Conservation (phyloP, 2,329 filamentous ascomycete species). For the Venturia carpophila region DNA sequence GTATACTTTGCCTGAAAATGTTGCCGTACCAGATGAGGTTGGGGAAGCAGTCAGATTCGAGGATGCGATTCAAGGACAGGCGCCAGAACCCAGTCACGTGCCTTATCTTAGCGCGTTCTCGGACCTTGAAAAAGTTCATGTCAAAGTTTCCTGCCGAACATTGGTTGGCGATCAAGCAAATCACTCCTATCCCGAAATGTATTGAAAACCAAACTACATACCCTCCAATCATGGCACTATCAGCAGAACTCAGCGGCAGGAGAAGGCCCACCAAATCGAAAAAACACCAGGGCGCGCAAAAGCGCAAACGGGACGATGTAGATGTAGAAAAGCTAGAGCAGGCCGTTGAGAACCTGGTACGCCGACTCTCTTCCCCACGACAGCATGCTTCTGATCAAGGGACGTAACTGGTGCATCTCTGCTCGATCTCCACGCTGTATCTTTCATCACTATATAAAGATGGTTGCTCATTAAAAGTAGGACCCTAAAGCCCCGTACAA, state of each 20-base stretch:
- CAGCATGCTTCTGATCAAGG: background rate
- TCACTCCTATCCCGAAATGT: background rate
- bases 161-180: background rate
- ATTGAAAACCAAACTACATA: background rate
- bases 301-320: constrained; percentile 47
- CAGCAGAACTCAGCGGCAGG: constrained; percentile 33
- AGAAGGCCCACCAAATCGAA: constrained; percentile 47
- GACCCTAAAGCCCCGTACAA: constrained; percentile 55
- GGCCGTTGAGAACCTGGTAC: constrained; percentile 37
- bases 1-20: constrained; percentile 14
- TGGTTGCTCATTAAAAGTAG: constrained; percentile 29
- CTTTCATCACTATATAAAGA: background rate
- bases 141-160: background rate
- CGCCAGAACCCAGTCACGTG: background rate
- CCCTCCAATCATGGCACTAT: constrained; percentile 21
- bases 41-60: background rate
- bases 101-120: constrained; percentile 2
- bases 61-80: background rate
- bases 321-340: constrained; percentile 41
- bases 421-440: background rate
- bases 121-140: background rate
- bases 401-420: background rate
- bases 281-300: constrained; percentile 44
- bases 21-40: background rate
- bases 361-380: constrained; percentile 12